Evolutionary conservation across 441 rosid species (phyloP).

Genomic region (Erodium chrysanthum): DNA sequence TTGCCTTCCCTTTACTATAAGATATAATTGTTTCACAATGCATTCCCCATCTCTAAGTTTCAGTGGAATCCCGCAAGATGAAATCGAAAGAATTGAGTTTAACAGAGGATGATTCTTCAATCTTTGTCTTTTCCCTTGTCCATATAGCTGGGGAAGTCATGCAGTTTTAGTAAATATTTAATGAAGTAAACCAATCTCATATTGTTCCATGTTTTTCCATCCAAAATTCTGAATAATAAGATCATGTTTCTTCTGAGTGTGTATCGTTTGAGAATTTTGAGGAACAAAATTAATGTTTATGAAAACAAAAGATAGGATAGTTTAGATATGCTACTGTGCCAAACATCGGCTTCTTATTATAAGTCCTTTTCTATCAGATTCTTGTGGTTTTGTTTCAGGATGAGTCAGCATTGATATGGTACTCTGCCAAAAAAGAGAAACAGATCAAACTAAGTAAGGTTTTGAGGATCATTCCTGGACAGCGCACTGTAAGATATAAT

Average conservation of each 20-base stretch:
- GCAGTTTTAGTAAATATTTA: constrained; percentile 7
- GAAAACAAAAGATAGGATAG: too few relatives aligned
- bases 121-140: neutral
- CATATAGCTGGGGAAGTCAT: neutral
- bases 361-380: neutral
- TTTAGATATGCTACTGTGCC: too few relatives aligned
- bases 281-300: too few relatives aligned
- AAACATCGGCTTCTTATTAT: constrained; percentile 11
- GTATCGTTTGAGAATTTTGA: too few relatives aligned
- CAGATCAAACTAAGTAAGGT: constrained; percentile 82
- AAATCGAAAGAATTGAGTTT: neutral
- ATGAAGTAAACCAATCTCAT: too few relatives aligned
- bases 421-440: constrained; percentile 86
- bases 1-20: constrained; percentile 4
- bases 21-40: neutral
- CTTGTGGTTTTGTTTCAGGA: constrained; percentile 47
- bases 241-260: too few relatives aligned
- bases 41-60: neutral
- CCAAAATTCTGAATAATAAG: too few relatives aligned
- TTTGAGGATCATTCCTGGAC: constrained; percentile 83
- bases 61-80: neutral
- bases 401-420: constrained; percentile 89
- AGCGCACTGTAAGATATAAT: constrained; percentile 68
- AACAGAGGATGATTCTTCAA: neutral
- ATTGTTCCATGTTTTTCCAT: too few relatives aligned